Evolutionary conservation across 2,329 filamentous ascomycete genomes (phyloP), one percentile per base, ranked within the genome.

Genomic region (Myriosclerotinia scirpicola): DNA sequence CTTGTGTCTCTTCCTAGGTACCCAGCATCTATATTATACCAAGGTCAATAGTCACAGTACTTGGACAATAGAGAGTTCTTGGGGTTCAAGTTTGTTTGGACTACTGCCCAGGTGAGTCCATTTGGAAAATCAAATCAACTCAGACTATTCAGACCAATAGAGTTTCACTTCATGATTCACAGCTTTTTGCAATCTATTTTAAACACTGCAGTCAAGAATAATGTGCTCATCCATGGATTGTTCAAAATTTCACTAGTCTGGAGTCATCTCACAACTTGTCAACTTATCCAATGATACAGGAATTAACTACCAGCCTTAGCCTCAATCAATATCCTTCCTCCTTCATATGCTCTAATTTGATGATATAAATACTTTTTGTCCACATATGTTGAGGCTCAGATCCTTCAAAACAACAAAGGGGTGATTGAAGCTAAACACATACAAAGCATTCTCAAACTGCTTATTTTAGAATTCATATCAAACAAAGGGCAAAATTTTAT

Each of bases 401-500:
- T 5, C 20, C 11, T 60, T 50, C 14, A 22, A 20, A 11, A 40
- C 3, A 38, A 55, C 34, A 55, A 54, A 54, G 20, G 5, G 14
- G 14, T 26, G 46, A 20, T 50, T 22, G 44, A 50, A 50, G 46
- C 44, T 50, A 11, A 61, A 20, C 12, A 38, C 34, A 40, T 26
- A 50, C 34, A 60, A 60, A 61, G 34, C 58, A 61, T 50, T 40
- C 30, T 40, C 58, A 50, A 60, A 40, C 44, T 20, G 26, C 56
- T 48, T 52, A 40, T 50, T 61, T 40, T 61, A 61, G 58, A 61
- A 50, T 1, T 12, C 58, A 50, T 17, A 8, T 50, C 58, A 38
- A 26, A 50, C 58, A 61, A 61, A 61, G 58, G 30, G 3, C 30
- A 36, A 26, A 26, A 34, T 26, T 9, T 34, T 48, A 36, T n/a